These are phyloP conservation scores for Coemansia sp. DNA, from an alignment of 192 early-diverging fungal species.

Conservation along the genomic window DNA sequence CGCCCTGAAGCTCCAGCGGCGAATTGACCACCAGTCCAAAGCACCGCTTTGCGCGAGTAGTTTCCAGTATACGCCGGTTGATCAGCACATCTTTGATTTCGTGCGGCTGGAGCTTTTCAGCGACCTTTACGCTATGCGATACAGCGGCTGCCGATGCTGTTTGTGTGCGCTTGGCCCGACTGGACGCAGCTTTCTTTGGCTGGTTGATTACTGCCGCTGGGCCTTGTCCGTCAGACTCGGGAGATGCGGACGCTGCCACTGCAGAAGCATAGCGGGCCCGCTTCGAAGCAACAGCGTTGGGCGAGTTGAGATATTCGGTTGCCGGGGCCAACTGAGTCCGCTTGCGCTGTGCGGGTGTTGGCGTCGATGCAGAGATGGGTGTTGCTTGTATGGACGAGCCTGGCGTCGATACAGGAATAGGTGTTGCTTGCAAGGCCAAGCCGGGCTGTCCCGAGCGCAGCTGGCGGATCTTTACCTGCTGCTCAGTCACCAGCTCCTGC, in stretches of 20 bases:
- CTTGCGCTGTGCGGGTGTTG: conserved; percentile 17
- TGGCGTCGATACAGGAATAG: neutral
- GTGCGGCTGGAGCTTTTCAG: conserved; percentile 4
- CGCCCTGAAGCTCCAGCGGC: conserved; percentile 11
- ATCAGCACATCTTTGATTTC: conserved; percentile 3
- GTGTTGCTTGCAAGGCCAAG: neutral
- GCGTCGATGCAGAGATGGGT: neutral
- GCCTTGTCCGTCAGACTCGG: neutral
- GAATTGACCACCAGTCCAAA: conserved; percentile 1
- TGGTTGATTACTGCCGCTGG: neutral
- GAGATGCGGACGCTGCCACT: neutral
- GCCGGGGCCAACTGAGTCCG: neutral
- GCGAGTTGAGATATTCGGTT: neutral
- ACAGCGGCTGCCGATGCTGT: neutral
- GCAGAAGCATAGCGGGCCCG: neutral
- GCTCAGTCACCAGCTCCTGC: conserved; percentile 51
- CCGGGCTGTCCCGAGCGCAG: conserved; percentile 20
- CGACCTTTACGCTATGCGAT: neutral
- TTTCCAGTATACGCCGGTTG: conserved; percentile 12
- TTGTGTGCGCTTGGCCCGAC: neutral
- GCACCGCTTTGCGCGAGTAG: conserved; percentile 12
- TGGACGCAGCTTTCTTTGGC: neutral
- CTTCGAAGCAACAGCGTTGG: neutral
- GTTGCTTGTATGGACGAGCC: neutral
- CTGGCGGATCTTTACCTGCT: conserved; percentile 44